A percentile compares a stretch with the other conserved stretches of the same genome.
phyloP scores from a whole-genome alignment of 2,329 filamentous ascomycete genomes.

The Xylaria sp. region DNA sequence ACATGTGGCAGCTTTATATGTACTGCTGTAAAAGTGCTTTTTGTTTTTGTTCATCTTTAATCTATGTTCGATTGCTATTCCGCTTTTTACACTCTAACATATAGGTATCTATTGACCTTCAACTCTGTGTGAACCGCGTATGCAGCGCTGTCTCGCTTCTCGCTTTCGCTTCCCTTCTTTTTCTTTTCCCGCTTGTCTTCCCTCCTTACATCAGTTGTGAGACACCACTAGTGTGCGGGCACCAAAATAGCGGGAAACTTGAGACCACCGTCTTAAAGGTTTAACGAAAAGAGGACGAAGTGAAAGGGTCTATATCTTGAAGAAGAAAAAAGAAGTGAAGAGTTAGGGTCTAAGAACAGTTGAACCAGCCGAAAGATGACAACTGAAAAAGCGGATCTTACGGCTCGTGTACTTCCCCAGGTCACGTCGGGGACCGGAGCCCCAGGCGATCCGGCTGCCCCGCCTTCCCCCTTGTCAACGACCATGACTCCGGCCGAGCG shows the following conservation, averaged over 20 bases:
- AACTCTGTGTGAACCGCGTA: neutral
- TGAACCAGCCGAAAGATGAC: constrained; percentile 35
- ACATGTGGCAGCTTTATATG: neutral
- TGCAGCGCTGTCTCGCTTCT: neutral
- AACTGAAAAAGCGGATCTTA: constrained; percentile 44
- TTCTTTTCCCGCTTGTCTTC: neutral
- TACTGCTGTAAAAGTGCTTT: neutral
- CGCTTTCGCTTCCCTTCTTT: neutral
- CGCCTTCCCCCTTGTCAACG: constrained; percentile 42
- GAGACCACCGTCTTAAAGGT: neutral
- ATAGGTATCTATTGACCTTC: neutral
- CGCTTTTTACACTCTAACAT: neutral
- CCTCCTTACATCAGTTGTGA: neutral
- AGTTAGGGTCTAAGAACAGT: neutral
- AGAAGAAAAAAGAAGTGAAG: neutral
- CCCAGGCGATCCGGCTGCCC: constrained; percentile 41
- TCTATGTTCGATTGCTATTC: no score
- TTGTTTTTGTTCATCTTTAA: no score
- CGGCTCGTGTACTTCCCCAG: constrained; percentile 42
- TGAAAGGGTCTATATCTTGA: neutral
- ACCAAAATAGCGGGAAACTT: no score
- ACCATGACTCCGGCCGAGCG: constrained; percentile 38
- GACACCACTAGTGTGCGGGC: neutral
- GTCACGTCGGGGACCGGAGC: constrained; percentile 44
- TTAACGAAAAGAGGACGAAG: neutral